phyloP scores from a whole-genome alignment of 169 alveolate species.

The Pseudocohnilembus persalinus region DNA sequence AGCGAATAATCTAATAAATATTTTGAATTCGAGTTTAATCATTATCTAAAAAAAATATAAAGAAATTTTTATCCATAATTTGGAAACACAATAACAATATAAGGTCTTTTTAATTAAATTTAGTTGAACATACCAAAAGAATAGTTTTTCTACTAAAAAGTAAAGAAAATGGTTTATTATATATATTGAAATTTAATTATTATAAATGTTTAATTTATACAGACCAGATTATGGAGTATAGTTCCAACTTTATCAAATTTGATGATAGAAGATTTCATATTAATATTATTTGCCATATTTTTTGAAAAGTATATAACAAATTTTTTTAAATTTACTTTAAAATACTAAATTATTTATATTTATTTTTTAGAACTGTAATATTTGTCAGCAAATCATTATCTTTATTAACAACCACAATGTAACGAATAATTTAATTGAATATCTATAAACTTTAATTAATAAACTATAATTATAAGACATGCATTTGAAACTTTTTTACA shows the following conservation, averaged over 20 bases:
- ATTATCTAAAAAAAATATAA: slow-evolving; percentile 2
- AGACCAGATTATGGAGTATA: slow-evolving; percentile 13
- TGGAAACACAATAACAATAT: not conserved
- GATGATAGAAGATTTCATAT: not conserved
- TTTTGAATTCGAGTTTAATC: not conserved
- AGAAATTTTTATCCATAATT: not conserved
- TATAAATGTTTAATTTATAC: not conserved
- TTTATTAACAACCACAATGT: slow-evolving; percentile 2
- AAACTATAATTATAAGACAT: slow-evolving; percentile 7
- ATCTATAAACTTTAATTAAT: not conserved
- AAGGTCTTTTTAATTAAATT: not conserved
- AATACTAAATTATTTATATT: no score
- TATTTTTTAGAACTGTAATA: not conserved
- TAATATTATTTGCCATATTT: slow-evolving; percentile 1
- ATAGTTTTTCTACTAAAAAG: not conserved
- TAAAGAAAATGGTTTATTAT: not conserved
- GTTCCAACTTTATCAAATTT: slow-evolving; percentile 15
- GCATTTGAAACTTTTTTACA: slow-evolving; percentile 1
- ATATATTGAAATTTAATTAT: not conserved
- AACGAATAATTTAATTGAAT: not conserved
- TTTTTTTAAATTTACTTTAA: not conserved
- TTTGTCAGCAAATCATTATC: slow-evolving; percentile 1
- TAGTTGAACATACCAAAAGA: not conserved
- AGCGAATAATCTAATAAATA: slow-evolving; percentile 2
- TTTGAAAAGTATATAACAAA: not conserved